Base-by-base conservation (phyloP, 306 rosid genomes). In the Rosa chinensis region DNA sequence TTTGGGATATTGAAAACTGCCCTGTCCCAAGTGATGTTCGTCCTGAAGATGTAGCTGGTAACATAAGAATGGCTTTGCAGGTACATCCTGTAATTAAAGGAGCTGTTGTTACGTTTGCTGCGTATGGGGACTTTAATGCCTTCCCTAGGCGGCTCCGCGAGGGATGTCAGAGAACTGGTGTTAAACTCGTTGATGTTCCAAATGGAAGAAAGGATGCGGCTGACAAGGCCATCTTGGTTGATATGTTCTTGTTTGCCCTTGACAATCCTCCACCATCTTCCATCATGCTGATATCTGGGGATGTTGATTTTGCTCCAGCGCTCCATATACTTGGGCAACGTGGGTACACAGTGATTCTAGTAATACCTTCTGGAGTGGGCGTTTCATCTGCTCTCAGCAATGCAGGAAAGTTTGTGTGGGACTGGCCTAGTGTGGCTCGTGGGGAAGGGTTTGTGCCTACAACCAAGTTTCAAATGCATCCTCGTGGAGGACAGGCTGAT, bases 181-280 rank as follows among this genome's bases (percentile, higher is more conserved):
- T 95, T 56, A 93, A 88, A 77, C 98, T 95, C 37, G 71, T 91
- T 75, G 99, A 95, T 74, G 99, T 95, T 82, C 99, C 99, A 55
- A 95, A 93, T 71, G 99, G 99, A 83, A 88, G 99, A 85, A 95
- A 95, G 83, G 98, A 93, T 85, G 97, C 99, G 75, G 98, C 99
- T 7, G 99, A 95, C 81, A 93, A 95, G 89, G 99, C 99, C 66
- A 95, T 95, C 82, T 86, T 95, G 86, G 96, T 95, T 25, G 99
- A 95, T 83, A 95, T 95, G 99, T 95, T 95, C 86, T 84, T 95
- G 67, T 95, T 95, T 91, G 97, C 99, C 83, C 97, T 95, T 23
- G 99, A 95, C 91, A 93, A 95, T 85, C 94, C 90, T 81, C 97
- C 97, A n/a, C 98, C 99, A 0, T 93, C 99, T 40, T 91, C 94